phyloP scores from a whole-genome alignment of 73 alveolate genomes.

The Breviolum minutum region DNA sequence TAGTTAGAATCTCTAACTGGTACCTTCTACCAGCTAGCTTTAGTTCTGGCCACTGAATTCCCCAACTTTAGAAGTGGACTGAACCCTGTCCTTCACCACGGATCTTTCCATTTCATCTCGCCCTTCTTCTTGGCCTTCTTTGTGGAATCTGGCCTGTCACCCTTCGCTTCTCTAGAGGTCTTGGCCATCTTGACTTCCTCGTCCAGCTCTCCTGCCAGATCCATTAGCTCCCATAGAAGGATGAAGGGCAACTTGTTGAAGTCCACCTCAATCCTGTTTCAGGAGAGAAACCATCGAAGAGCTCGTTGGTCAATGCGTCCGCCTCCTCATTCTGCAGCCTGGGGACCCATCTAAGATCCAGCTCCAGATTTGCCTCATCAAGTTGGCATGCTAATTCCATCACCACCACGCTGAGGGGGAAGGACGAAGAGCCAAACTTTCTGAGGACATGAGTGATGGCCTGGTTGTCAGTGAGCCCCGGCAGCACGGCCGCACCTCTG shows the following conservation, averaged over 20 bases:
- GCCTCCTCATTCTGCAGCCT: background rate
- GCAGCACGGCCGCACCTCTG: background rate
- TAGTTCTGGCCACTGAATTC: too few species aligned
- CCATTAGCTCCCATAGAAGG: background rate
- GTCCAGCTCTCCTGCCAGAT: background rate
- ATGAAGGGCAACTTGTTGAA: background rate
- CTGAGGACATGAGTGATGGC: background rate
- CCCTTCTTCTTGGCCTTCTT: background rate
- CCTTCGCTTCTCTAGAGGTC: conserved; percentile 16
- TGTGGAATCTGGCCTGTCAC: background rate
- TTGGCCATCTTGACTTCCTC: background rate
- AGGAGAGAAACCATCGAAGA: background rate
- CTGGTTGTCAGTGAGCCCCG: conserved; percentile 8
- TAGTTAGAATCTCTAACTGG: too few species aligned
- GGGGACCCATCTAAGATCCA: conserved; percentile 7
- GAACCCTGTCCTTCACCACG: background rate
- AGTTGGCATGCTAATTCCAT: conserved; percentile 4
- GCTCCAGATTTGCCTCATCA: background rate
- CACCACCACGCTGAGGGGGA: background rate
- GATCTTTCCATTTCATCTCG: background rate
- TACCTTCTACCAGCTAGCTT: too few species aligned
- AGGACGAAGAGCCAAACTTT: background rate
- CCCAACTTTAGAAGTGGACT: too few species aligned
- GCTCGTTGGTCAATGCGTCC: background rate
- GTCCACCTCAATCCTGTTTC: background rate